Evolutionary conservation across 2,329 filamentous ascomycete genomes (phyloP).

Genomic region (Domatiomyces globalis): DNA sequence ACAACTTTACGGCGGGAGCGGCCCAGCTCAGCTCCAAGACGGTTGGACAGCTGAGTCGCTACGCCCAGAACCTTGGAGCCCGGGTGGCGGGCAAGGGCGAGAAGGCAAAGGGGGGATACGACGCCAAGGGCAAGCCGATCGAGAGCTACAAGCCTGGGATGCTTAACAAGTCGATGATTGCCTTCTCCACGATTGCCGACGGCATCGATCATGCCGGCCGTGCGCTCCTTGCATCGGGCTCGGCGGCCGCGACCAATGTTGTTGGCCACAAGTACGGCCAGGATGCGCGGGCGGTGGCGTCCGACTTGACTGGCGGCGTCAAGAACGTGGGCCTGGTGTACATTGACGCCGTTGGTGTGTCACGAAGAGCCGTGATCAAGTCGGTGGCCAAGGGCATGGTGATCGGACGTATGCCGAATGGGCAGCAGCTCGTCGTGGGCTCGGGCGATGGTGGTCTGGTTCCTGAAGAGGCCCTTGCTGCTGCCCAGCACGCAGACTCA

Average conservation of each 20-base stretch:
- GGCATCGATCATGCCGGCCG: slow-evolving; percentile 80
- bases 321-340: slow-evolving; percentile 97
- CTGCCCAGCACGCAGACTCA: not conserved
- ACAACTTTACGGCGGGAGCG: slow-evolving; percentile 67
- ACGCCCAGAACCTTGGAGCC: slow-evolving; percentile 83
- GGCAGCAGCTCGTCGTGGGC: slow-evolving; percentile 35
- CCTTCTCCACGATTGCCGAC: slow-evolving; percentile 86
- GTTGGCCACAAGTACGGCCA: slow-evolving; percentile 79
- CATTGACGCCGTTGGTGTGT: slow-evolving; percentile 90
- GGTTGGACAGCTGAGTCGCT: slow-evolving; percentile 65
- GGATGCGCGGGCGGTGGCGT: slow-evolving; percentile 68
- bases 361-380: slow-evolving; percentile 76
- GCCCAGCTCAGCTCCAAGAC: slow-evolving; percentile 73
- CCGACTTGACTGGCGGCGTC: slow-evolving; percentile 65
- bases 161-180: slow-evolving; percentile 91
- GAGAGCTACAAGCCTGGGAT: slow-evolving; percentile 71
- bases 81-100: slow-evolving; percentile 51
- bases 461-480: slow-evolving; percentile 16
- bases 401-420: slow-evolving; percentile 35
- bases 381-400: slow-evolving; percentile 90
- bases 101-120: slow-evolving; percentile 45
- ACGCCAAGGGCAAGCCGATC: slow-evolving; percentile 53
- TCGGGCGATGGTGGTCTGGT: slow-evolving; percentile 30
- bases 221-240: slow-evolving; percentile 58
- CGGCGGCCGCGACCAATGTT: slow-evolving; percentile 67